Evolutionary conservation across 495 filamentous ascomycete species (phyloP).

Genomic region (Extremus antarcticus): DNA sequence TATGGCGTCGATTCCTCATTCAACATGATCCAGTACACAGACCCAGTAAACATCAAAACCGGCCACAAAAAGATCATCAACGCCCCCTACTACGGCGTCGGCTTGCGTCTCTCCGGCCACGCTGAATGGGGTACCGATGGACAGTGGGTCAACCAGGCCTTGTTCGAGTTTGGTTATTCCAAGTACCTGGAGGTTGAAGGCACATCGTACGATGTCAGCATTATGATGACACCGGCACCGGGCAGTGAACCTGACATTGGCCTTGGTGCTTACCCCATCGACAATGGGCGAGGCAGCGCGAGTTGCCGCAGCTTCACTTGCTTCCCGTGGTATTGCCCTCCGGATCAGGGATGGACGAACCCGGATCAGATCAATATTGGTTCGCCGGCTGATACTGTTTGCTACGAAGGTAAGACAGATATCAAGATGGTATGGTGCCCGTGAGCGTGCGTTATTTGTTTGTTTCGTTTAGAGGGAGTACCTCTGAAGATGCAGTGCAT

Average conservation of each 20-base stretch:
- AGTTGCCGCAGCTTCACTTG: constrained; percentile 5
- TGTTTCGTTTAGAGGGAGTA: too few relatives aligned
- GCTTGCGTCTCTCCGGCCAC: constrained; percentile 14
- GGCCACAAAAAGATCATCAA: not conserved
- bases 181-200: not conserved
- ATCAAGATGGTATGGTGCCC: constrained; percentile 12
- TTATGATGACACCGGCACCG: too few relatives aligned
- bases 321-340: constrained; percentile 3
- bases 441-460: too few relatives aligned
- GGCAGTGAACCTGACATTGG: constrained; percentile 7
- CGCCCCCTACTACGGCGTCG: constrained; percentile 3
- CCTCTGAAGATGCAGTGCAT: too few relatives aligned
- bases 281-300: not conserved
- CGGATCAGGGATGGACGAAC: constrained; percentile 9
- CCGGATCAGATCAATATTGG: constrained; percentile 2
- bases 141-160: constrained; percentile 11
- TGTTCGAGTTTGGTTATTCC: constrained; percentile 16
- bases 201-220: constrained; percentile 13
- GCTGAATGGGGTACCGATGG: constrained; percentile 5
- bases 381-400: constrained; percentile 13
- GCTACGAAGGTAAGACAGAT: constrained; percentile 7
- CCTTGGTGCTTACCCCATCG: not conserved
- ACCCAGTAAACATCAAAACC: not conserved
- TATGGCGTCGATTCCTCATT: constrained; percentile 11
- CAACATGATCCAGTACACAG: constrained; percentile 6